Evolutionary conservation across 192 early-diverging fungal species (phyloP).

Genomic region (Gaertneriomyces sp.): DNA sequence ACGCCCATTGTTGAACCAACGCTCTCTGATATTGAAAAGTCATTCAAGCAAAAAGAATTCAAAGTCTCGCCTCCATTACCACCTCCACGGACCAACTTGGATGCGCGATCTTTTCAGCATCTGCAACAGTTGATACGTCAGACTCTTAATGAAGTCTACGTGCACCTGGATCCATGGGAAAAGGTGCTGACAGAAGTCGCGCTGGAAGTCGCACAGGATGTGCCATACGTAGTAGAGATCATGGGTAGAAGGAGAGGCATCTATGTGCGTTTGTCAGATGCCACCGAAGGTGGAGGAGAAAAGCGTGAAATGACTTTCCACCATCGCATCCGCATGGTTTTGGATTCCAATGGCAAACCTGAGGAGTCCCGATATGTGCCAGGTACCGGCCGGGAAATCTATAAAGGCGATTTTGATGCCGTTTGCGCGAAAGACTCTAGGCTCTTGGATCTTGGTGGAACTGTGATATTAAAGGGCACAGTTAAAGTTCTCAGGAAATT

Average conservation of each 20-base stretch:
- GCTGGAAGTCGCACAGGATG: slow-evolving; percentile 29
- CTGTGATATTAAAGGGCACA: slow-evolving; percentile 26
- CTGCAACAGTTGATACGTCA: slow-evolving; percentile 21
- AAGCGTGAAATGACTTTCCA: not conserved
- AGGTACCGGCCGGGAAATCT: not conserved
- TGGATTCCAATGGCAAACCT: slow-evolving; percentile 11
- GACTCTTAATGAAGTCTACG: slow-evolving; percentile 20
- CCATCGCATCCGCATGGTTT: slow-evolving; percentile 14
- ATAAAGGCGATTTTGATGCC: not conserved
- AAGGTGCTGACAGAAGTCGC: slow-evolving; percentile 24
- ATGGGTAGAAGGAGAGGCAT: not conserved
- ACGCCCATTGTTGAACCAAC: slow-evolving; percentile 7
- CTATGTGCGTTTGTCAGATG: not conserved
- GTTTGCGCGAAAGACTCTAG: not conserved
- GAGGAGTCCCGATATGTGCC: slow-evolving; percentile 28
- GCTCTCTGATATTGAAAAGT: slow-evolving; percentile 1
- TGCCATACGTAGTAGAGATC: slow-evolving; percentile 28
- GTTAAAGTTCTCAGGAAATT: slow-evolving; percentile 20
- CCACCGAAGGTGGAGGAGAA: not conserved
- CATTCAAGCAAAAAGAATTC: not conserved
- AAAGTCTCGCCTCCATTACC: slow-evolving; percentile 15
- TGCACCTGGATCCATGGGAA: slow-evolving; percentile 24
- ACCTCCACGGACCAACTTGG: slow-evolving; percentile 21
- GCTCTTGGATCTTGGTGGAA: slow-evolving; percentile 27
- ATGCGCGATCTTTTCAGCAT: slow-evolving; percentile 16